Evolutionary conservation across 1,284 basidiomycete genomes (phyloP), one percentile per base, ranked within the genome.

Genomic region (Leccinum discolor): DNA sequence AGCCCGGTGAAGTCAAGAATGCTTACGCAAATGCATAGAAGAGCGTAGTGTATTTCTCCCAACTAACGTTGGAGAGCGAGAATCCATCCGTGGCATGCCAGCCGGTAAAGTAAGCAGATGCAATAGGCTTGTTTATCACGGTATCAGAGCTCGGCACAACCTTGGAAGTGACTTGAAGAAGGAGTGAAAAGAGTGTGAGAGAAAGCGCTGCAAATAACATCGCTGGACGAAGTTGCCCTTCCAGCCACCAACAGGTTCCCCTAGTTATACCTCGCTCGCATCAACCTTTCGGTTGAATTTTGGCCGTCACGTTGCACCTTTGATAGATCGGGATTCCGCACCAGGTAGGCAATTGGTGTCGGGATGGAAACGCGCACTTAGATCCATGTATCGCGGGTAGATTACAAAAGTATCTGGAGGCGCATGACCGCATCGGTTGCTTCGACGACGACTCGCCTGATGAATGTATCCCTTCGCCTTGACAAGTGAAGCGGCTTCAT

Each of bases 31-130:
- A 85, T 8, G 83, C 77, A 71, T 84, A 85, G 0, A 79, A 80
- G 59, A 84, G 61, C 50, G 82, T 80, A 11, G 80, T 84, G 68
- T 84, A 86, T 70, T 83, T 84, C 18, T 74, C 70, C 84, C 84
- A 86, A 60, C 74, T 79, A 61, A 86, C 75, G 14, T 76, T 70
- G n/a, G 29, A 58, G 56, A 58, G 70, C 3, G 82, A 76, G 66
- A 82, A 82, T 5, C 80, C 79, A 16, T 74, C 67, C 11, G 71
- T 73, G 21, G 81, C 74, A 29, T 84, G 81, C 79, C 79, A 86
- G 59, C 82, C 80, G 32, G 82, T 79, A 52, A 62, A 63, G 32
- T 71, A 75, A 14, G 80, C 74, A 69, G 63, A 64, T 4, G 65
- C 63, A n/a, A 70, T 35, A 29, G 64, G 52, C 14, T 32, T 14